These are phyloP conservation scores for Colletotrichum salicis DNA, from an alignment of 2,329 filamentous ascomycete species.

Conservation along the genomic window DNA sequence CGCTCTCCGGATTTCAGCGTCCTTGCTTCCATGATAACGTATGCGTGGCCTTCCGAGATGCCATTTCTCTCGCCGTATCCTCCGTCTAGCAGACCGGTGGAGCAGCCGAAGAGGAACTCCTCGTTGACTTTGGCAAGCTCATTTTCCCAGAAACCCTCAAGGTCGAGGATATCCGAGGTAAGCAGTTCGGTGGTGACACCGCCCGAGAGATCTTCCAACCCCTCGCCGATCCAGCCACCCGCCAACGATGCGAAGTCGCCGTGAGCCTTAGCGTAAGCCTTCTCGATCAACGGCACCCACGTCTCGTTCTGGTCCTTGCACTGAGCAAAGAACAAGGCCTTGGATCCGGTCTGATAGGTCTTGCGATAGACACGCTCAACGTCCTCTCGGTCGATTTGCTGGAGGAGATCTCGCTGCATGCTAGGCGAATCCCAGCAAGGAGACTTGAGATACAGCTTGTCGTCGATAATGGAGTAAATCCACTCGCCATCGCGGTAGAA, in stretches of 20 bases:
- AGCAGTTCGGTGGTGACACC: constrained; percentile 77
- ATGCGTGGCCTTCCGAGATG: constrained; percentile 68
- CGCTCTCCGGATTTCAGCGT: constrained; percentile 63
- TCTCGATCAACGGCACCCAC: constrained; percentile 83
- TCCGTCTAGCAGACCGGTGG: constrained; percentile 70
- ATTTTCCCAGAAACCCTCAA: constrained; percentile 84
- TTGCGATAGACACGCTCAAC: constrained; percentile 77
- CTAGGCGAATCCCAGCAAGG: constrained; percentile 84
- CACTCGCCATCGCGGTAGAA: constrained; percentile 91
- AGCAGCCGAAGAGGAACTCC: constrained; percentile 81
- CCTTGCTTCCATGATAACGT: constrained; percentile 69
- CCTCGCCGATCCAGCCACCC: constrained; percentile 76
- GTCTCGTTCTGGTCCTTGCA: constrained; percentile 82
- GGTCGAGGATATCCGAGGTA: constrained; percentile 78
- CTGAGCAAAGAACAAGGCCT: constrained; percentile 81
- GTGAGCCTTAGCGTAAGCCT: constrained; percentile 86
- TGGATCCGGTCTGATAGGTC: constrained; percentile 78
- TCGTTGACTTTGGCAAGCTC: constrained; percentile 84
- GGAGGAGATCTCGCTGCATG: constrained; percentile 77
- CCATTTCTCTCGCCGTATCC: constrained; percentile 70
- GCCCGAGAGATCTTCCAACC: constrained; percentile 70
- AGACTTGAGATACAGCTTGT: constrained; percentile 86
- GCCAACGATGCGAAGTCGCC: constrained; percentile 79
- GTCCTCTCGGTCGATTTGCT: constrained; percentile 79
- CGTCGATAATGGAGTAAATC: constrained; percentile 91